Base-by-base conservation (phyloP, 345 rosid species). In the Populus tremula region DNA sequence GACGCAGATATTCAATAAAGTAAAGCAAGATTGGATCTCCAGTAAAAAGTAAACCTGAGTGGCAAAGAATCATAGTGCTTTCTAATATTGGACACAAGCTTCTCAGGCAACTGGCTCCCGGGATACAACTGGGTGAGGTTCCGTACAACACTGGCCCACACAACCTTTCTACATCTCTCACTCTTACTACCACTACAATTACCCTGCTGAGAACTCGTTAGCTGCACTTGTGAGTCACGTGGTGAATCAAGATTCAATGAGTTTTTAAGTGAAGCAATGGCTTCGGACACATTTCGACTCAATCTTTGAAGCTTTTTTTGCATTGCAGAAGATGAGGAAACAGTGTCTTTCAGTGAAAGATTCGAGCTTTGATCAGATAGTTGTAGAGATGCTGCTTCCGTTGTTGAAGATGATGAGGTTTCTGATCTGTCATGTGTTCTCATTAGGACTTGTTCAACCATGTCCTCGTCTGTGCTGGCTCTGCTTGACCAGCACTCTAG, bases 61-160 rank as follows among this genome's bases (percentile, higher is more conserved):
- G 98, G 98, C 89, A 92, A 88, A 71, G 99, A 93, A 87, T 95
- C 99, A 72, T 90, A 93, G 87, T 93, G 99, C 90, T 92, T 95
- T 83, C 93, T 85, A 45, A 95, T 91, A 85, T 89, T 92, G 68
- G 92, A 92, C 27, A 95, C 93, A 23, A 95, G 96, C 94, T 91
- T 92, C 87, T 95, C 99, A 38, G 98, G 98, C 77, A 95, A 84
- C 86, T 93, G 99, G 50, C 97, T 95, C 0, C 97, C 99, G 1
- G 98, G 98, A 74, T 93, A 95, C 82, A 95, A 80, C 90, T 92
- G 97, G 23, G 97, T 91, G 18, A 95, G 87, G 84, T 90, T 93
- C 88, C 93, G 89, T 61, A 95, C 96, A 75, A 95, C 97, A 67
- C 87, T 89, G 39, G 93, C 98, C 99, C 99, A 95, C 66, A 90